Conservation (phyloP, 768 basidiomycete species). For the Kondoa malvinella region DNA sequence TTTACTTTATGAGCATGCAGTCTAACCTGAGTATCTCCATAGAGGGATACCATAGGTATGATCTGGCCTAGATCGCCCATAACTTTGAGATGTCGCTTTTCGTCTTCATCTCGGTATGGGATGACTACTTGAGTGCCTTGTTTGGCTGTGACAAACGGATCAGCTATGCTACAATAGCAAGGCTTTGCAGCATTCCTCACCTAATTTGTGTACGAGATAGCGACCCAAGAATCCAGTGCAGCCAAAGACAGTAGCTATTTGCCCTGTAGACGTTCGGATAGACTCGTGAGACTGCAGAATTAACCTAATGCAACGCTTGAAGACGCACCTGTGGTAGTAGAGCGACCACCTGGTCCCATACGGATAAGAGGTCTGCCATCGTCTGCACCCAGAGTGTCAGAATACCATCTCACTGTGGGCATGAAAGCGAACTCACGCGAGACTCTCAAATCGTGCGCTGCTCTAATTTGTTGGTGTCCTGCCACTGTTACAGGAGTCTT, state of each 20-base stretch:
- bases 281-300: too few relatives aligned
- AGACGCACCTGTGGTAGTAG: background rate
- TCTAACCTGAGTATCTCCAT: background rate
- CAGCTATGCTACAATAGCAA: background rate
- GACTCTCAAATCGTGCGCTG: background rate
- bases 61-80: slow-evolving; percentile 96
- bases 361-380: background rate
- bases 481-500: background rate
- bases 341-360: background rate
- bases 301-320: too few relatives aligned
- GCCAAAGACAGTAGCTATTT: slow-evolving; percentile 90
- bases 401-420: too few relatives aligned
- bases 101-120: slow-evolving; percentile 88
- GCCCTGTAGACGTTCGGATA: slow-evolving; percentile 48
- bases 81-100: slow-evolving; percentile 69
- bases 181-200: slow-evolving; percentile 36
- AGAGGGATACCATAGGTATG: slow-evolving; percentile 56
- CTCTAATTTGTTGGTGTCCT: background rate
- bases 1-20: background rate
- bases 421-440: too few relatives aligned
- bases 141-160: slow-evolving; percentile 44
- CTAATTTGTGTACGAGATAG: slow-evolving; percentile 84
- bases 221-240: slow-evolving; percentile 87
- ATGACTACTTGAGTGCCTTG: slow-evolving; percentile 82
- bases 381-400: too few relatives aligned